A percentile compares a stretch with the other conserved stretches of the same genome.
Conservation (phyloP, 441 rosid species). For the Syzygium syzygioides region DNA sequence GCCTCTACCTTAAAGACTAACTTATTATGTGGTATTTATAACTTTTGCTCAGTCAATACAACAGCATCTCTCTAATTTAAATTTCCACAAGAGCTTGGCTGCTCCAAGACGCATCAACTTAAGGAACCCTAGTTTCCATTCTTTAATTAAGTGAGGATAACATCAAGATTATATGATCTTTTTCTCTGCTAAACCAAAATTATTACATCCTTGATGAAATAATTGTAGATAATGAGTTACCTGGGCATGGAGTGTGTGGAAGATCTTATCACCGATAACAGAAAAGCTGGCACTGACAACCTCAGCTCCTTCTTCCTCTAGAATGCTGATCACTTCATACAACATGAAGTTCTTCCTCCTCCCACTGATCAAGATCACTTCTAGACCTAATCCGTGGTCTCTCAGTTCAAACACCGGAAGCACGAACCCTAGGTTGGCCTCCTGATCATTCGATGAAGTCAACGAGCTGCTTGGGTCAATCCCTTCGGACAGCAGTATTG, state of each 20-base stretch:
- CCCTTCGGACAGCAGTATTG: not conserved
- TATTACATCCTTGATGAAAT: not conserved
- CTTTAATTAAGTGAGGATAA: not conserved
- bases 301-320: constrained; percentile 58
- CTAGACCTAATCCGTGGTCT: constrained; percentile 35
- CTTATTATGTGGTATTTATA: not conserved
- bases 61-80: not conserved
- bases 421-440: not conserved
- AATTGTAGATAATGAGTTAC: constrained; percentile 3
- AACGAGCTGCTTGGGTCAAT: not conserved
- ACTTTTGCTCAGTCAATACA: not conserved
- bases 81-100: not conserved
- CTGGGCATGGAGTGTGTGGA: constrained; percentile 54
- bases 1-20: not conserved
- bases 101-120: not conserved
- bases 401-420: constrained; percentile 32
- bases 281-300: constrained; percentile 41
- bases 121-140: not conserved
- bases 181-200: not conserved
- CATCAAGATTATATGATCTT: not conserved
- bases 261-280: constrained; percentile 33
- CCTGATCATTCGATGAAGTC: not conserved
- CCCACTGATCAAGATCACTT: constrained; percentile 36
- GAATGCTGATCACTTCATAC: constrained; percentile 30
- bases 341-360: constrained; percentile 36